Evolutionary conservation across 2,329 filamentous ascomycete species (phyloP).

Genomic region (Diaporthe vexans): DNA sequence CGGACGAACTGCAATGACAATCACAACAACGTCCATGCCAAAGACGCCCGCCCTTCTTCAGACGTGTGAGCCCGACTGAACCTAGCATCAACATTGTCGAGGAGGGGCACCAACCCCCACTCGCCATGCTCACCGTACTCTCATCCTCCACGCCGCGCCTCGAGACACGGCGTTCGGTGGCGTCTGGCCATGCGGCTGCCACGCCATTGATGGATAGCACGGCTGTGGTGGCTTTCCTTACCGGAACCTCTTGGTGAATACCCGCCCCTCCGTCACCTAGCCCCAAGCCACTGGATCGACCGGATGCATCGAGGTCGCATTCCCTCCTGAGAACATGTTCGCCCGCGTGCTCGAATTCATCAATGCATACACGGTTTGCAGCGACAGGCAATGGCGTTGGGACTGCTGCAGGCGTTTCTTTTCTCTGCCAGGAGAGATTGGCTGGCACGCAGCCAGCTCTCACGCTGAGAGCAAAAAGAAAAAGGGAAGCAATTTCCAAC

Average conservation of each 20-base stretch:
- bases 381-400: background rate
- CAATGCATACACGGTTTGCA: background rate
- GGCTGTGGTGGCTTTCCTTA: background rate
- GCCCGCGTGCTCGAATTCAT: background rate
- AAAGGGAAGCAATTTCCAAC: background rate
- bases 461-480: background rate
- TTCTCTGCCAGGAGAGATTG: background rate
- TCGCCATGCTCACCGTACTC: background rate
- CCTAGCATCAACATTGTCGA: background rate
- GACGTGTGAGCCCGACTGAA: background rate
- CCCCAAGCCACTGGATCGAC: background rate
- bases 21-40: background rate
- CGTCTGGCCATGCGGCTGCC: constrained; percentile 1
- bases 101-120: background rate
- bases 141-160: no score
- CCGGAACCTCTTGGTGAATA: background rate
- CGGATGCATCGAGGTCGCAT: background rate
- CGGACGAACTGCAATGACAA: background rate
- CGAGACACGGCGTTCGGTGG: background rate
- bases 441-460: background rate
- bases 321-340: background rate
- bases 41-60: no score
- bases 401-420: background rate
- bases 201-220: background rate
- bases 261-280: background rate